A percentile compares a stretch with the other conserved stretches of the same genome.
phyloP scores from a whole-genome alignment of 371 early-diverging fungal species.

The Mucor mucedo region DNA sequence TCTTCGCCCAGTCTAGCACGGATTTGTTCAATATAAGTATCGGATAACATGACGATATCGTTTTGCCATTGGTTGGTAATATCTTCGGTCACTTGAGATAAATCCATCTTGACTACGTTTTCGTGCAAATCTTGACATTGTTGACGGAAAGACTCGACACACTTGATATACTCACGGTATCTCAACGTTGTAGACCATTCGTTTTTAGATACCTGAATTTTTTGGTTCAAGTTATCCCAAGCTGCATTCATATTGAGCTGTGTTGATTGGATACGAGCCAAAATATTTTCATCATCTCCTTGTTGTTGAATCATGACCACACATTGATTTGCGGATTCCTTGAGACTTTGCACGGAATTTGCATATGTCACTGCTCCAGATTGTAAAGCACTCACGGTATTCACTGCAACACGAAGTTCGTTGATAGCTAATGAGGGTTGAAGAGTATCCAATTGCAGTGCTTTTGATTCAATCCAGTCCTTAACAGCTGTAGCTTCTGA shows the following conservation, averaged over 20 bases:
- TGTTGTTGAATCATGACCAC: conserved; percentile 20
- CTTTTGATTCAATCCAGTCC: conserved; percentile 36
- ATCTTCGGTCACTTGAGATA: conserved; percentile 22
- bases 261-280: conserved; percentile 6
- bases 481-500: conserved; percentile 35
- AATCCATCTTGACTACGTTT: not conserved
- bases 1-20: conserved; percentile 7
- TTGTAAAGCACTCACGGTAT: conserved; percentile 4
- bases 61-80: conserved; percentile 32
- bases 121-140: conserved; percentile 7
- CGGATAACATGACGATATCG: conserved; percentile 16
- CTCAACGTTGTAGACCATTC: conserved; percentile 1
- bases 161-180: conserved; percentile 14
- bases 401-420: not conserved
- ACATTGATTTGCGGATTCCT: conserved; percentile 18
- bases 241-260: conserved; percentile 1
- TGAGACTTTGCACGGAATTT: conserved; percentile 12
- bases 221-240: not conserved
- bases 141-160: conserved; percentile 5
- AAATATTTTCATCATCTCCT: conserved; percentile 12
- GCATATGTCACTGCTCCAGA: conserved; percentile 17
- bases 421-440: conserved; percentile 2
- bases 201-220: not conserved
- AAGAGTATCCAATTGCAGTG: not conserved
- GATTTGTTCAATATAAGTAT: conserved; percentile 16